Evolutionary conservation across 1,139 yeast species (phyloP), one percentile per base, ranked within the genome.

Genomic region (Taphrina sp.): DNA sequence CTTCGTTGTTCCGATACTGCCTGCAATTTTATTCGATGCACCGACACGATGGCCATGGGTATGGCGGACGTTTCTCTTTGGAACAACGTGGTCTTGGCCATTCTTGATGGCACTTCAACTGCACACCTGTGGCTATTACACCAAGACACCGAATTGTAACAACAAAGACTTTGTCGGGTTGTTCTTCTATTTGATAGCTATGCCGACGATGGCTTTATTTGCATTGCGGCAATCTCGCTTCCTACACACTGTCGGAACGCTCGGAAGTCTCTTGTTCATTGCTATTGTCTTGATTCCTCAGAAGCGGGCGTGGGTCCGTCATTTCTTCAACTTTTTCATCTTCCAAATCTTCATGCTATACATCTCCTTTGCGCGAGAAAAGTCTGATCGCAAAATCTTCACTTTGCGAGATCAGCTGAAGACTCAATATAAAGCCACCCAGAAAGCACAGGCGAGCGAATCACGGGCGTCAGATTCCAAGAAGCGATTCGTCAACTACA

Each of bases 401-500:
- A 36, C 23, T 24, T 29, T 52, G 10, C 41, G 49, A 3, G 56
- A 52, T 10, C 49, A 43, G 29, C 43, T 52, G 37, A 52, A 52
- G 36, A 43, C 41, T 14, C 56, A 52, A 20, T 42, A 41, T 31
- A 35, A 42, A 24, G 56, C 56, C 12, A 52, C 56, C n/a, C 49
- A 43, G 31, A 43, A 52, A 38, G 56, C 56, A 3, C 56, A 52
- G 22, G 39, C 36, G 1, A 35, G 43, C n/a, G 56, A 52, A 29
- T 31, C 49, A 28, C 49, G 43, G 3, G 56, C 49, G 20, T 33
- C 47, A 10, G 56, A 52, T 28, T 39, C 47, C 28, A 52, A 52
- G 14, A 52, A 52, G 37, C 34, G 56, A 16, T 52, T 52, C 26
- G 56, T 52, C 10, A 41, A 44, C 12, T 52, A 52, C 43, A 52